phyloP scores from a whole-genome alignment of 2,329 filamentous ascomycete genomes.

The Aspergillus texensis region DNA sequence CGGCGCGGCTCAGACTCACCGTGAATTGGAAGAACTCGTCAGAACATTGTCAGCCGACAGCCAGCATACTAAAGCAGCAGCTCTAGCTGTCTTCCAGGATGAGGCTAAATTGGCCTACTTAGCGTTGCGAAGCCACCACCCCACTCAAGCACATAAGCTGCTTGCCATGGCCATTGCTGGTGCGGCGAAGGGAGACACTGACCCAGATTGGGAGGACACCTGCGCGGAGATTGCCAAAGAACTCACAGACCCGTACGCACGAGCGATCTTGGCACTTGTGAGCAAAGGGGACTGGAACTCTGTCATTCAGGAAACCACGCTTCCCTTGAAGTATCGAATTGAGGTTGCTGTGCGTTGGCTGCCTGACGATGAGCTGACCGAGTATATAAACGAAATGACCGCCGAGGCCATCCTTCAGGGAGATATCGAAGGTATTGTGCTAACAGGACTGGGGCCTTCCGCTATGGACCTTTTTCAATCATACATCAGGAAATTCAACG shows the following conservation, averaged over 20 bases:
- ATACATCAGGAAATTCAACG: constrained; percentile 62
- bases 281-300: constrained; percentile 62
- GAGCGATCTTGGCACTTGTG: constrained; percentile 63
- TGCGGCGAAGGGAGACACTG: constrained; percentile 49
- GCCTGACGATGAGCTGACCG: constrained; percentile 48
- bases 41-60: constrained; percentile 55
- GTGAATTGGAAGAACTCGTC: constrained; percentile 53
- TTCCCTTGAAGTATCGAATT: constrained; percentile 63
- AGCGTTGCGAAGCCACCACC: constrained; percentile 57
- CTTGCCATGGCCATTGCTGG: constrained; percentile 57
- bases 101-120: constrained; percentile 61
- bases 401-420: constrained; percentile 55
- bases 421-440: constrained; percentile 62
- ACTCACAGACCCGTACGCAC: constrained; percentile 63
- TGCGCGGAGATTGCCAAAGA: constrained; percentile 65
- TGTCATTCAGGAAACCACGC: constrained; percentile 59
- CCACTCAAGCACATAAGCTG: constrained; percentile 58
- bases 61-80: constrained; percentile 65
- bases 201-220: constrained; percentile 62
- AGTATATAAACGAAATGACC: constrained; percentile 59
- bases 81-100: constrained; percentile 63
- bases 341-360: constrained; percentile 61
- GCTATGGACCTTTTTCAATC: constrained; percentile 63
- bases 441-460: constrained; percentile 62
- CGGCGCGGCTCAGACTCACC: constrained; percentile 58